phyloP scores from a whole-genome alignment of 305 asterid genomes.

The Fraxinus latifolia region DNA sequence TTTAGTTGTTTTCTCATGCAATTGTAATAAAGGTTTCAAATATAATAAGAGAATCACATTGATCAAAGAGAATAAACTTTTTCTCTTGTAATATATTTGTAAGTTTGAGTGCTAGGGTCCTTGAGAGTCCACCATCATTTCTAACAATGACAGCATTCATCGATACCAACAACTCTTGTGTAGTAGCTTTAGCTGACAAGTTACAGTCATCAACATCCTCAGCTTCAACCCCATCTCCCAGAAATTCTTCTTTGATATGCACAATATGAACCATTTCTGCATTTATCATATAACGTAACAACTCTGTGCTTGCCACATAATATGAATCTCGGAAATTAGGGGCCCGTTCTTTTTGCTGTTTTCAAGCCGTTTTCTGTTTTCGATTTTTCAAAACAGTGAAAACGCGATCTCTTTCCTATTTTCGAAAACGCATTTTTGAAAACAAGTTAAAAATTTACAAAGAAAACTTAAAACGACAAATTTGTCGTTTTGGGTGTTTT shows the following conservation, averaged over 20 bases:
- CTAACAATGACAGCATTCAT: neutral
- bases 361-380: too few species aligned
- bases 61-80: neutral
- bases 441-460: too few species aligned
- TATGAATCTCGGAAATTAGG: neutral
- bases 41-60: neutral
- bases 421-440: too few species aligned
- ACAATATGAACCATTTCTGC: neutral
- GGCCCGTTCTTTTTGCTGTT: too few species aligned
- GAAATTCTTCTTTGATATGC: neutral
- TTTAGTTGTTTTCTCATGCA: neutral
- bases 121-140: neutral
- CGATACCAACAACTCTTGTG: neutral
- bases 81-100: neutral
- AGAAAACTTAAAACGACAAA: too few species aligned
- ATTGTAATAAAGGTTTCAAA: neutral
- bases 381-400: too few species aligned
- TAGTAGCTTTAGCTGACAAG: conserved; percentile 5
- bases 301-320: neutral
- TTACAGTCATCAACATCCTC: neutral
- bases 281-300: neutral
- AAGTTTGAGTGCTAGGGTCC: neutral
- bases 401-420: too few species aligned
- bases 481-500: too few species aligned
- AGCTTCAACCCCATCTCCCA: neutral